These are phyloP conservation scores for Pulveroboletus sp. DNA, from an alignment of 768 basidiomycete species.

Conservation along the genomic window DNA sequence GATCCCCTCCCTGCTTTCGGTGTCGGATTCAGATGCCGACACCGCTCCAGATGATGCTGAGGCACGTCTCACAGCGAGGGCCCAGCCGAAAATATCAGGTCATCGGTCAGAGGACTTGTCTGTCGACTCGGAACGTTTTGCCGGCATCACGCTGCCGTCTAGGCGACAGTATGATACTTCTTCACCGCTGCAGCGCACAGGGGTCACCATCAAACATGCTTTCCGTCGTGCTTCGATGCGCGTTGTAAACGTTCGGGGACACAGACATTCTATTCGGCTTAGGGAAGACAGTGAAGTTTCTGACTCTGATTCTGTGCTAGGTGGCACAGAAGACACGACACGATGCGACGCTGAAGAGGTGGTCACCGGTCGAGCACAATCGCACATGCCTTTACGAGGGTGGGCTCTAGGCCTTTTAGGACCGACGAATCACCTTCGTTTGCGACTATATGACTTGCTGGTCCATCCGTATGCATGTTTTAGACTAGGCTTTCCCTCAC, in stretches of 20 bases:
- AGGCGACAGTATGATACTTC: slow-evolving; percentile 42
- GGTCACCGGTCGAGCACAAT: slow-evolving; percentile 39
- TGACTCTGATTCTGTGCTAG: slow-evolving; percentile 26
- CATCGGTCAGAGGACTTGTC: slow-evolving; percentile 22
- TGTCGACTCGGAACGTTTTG: slow-evolving; percentile 47
- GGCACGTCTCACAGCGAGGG: slow-evolving; percentile 50
- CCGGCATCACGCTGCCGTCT: slow-evolving; percentile 35
- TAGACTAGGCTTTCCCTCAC: not conserved
- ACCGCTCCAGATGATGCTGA: slow-evolving; percentile 55
- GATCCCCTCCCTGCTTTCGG: slow-evolving; percentile 45
- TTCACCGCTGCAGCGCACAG: slow-evolving; percentile 59
- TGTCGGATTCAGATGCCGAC: slow-evolving; percentile 30
- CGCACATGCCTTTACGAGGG: slow-evolving; percentile 58
- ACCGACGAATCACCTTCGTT: slow-evolving; percentile 58
- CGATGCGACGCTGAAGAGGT: slow-evolving; percentile 25
- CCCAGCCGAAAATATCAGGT: slow-evolving; percentile 27
- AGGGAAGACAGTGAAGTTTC: slow-evolving; percentile 42
- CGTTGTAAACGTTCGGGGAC: slow-evolving; percentile 74
- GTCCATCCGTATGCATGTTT: slow-evolving; percentile 57
- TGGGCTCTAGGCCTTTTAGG: slow-evolving; percentile 75
- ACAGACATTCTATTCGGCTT: slow-evolving; percentile 54
- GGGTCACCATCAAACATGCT: slow-evolving; percentile 53
- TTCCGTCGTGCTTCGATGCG: slow-evolving; percentile 65
- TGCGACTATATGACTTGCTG: slow-evolving; percentile 62
- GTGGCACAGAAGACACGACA: slow-evolving; percentile 36